Evolutionary conservation across 2,329 filamentous ascomycete species (phyloP).

Genomic region (Coniochaeta sp.): DNA sequence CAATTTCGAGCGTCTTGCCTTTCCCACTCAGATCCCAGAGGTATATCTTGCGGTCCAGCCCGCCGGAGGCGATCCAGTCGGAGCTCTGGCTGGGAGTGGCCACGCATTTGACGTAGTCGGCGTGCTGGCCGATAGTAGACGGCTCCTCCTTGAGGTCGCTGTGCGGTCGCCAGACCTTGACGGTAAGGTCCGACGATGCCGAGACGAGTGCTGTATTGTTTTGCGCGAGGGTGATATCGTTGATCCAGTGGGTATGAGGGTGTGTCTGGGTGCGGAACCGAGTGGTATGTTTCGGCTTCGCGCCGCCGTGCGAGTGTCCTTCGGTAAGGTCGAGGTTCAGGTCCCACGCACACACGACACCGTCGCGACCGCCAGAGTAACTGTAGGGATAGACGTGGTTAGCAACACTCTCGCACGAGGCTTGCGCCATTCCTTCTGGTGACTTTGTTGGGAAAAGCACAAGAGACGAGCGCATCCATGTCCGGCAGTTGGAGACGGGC

Average conservation of each 20-base stretch:
- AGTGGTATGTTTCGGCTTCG: constrained; percentile 32
- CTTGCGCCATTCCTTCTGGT: constrained; percentile 7
- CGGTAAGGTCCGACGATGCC: constrained; percentile 86
- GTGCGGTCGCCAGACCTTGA: constrained; percentile 84
- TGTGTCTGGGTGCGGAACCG: constrained; percentile 54
- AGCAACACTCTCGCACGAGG: constrained; percentile 10
- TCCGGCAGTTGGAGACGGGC: constrained; percentile 20
- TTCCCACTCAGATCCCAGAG: constrained; percentile 89
- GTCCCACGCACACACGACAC: constrained; percentile 94
- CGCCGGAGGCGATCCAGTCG: constrained; percentile 89
- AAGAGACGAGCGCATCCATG: constrained; percentile 5
- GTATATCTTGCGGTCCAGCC: constrained; percentile 83
- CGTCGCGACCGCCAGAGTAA: constrained; percentile 93
- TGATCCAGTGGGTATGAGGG: constrained; percentile 94
- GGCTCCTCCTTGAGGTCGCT: constrained; percentile 59
- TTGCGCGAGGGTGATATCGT: constrained; percentile 78
- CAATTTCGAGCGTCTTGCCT: constrained; percentile 80
- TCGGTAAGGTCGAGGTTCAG: constrained; percentile 58
- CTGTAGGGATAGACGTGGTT: constrained; percentile 37
- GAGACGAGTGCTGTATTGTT: constrained; percentile 75
- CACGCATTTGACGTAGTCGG: constrained; percentile 93
- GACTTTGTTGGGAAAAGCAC: background rate
- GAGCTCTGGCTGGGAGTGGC: constrained; percentile 58
- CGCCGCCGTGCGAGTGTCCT: constrained; percentile 18
- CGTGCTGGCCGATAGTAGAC: constrained; percentile 81